Conservation (phyloP, 2,329 filamentous ascomycete genomes). For the Fusarium pseudograminearum region DNA sequence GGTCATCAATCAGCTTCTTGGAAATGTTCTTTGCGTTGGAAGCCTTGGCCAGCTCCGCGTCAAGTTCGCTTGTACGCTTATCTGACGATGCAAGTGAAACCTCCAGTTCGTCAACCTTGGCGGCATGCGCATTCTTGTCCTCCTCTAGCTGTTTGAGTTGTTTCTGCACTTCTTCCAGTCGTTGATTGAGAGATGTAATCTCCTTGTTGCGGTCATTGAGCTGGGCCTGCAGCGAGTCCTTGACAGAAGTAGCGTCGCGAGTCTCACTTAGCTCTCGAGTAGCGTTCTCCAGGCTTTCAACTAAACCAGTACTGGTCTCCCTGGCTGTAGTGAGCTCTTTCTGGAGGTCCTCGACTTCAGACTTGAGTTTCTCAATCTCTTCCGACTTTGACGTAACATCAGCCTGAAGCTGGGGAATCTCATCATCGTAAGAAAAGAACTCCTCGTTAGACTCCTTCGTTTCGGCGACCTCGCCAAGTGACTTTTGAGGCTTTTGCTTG, state of each 20-base stretch:
- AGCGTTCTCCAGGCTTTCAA: conserved; percentile 74
- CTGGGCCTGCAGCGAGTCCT: conserved; percentile 63
- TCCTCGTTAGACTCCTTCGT: conserved; percentile 68
- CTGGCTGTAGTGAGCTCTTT: conserved; percentile 77
- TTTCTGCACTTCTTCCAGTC: conserved; percentile 58
- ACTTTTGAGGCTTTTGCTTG: conserved; percentile 56
- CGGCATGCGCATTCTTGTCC: conserved; percentile 49
- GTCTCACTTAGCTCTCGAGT: conserved; percentile 70
- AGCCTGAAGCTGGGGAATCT: conserved; percentile 83
- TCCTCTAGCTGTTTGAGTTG: conserved; percentile 60
- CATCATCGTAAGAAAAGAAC: conserved; percentile 92
- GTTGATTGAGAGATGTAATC: conserved; percentile 63
- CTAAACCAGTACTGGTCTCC: conserved; percentile 76
- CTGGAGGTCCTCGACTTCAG: conserved; percentile 75
- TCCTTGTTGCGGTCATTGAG: conserved; percentile 62
- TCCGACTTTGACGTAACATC: conserved; percentile 77
- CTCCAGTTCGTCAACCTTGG: conserved; percentile 54
- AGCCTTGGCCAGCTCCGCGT: conserved; percentile 56
- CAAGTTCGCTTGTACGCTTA: conserved; percentile 55
- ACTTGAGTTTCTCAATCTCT: conserved; percentile 77
- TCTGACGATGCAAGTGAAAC: conserved; percentile 52
- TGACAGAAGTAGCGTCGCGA: conserved; percentile 55
- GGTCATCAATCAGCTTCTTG: conserved; percentile 56
- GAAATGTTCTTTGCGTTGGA: conserved; percentile 56
- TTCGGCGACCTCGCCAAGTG: conserved; percentile 44